These are phyloP conservation scores for Pythium sukuiense DNA, from an alignment of 352 stramenopile genomes.

Conservation along the genomic window DNA sequence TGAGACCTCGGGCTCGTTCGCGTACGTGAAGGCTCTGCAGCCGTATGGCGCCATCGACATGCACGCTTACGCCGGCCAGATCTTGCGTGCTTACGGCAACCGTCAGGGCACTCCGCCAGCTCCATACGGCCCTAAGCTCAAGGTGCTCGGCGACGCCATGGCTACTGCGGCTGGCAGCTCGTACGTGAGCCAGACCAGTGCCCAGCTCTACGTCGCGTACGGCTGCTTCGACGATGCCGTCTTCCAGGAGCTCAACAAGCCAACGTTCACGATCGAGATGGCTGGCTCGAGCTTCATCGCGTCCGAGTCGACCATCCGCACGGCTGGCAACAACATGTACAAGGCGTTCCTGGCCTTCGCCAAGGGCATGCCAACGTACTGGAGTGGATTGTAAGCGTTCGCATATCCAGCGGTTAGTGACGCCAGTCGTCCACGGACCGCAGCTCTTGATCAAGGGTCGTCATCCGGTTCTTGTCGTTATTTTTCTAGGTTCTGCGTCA, in stretches of 20 bases:
- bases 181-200: conserved; percentile 13
- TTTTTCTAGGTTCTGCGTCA: neutral
- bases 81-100: conserved; percentile 29
- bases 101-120: conserved; percentile 6
- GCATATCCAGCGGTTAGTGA: neutral
- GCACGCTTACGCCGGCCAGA: conserved; percentile 28
- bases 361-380: conserved; percentile 22
- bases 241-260: conserved; percentile 31
- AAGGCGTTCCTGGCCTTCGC: conserved; percentile 21
- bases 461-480: conserved; percentile 4
- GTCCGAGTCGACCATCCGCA: conserved; percentile 23
- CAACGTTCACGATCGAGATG: conserved; percentile 31
- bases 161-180: conserved; percentile 16
- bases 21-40: conserved; percentile 24
- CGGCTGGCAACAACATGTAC: conserved; percentile 23
- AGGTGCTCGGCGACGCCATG: conserved; percentile 17
- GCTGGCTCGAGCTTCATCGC: conserved; percentile 26
- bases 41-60: conserved; percentile 28
- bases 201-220: conserved; percentile 32
- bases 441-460: neutral
- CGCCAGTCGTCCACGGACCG: neutral
- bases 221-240: conserved; percentile 31
- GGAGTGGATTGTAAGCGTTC: conserved; percentile 8
- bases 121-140: conserved; percentile 28
- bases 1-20: conserved; percentile 25